A percentile compares a stretch with the other conserved stretches of the same genome.
Evolutionary conservation across 306 rosid genomes (phyloP).

Genomic region (Cyclanthera cordifolia): DNA sequence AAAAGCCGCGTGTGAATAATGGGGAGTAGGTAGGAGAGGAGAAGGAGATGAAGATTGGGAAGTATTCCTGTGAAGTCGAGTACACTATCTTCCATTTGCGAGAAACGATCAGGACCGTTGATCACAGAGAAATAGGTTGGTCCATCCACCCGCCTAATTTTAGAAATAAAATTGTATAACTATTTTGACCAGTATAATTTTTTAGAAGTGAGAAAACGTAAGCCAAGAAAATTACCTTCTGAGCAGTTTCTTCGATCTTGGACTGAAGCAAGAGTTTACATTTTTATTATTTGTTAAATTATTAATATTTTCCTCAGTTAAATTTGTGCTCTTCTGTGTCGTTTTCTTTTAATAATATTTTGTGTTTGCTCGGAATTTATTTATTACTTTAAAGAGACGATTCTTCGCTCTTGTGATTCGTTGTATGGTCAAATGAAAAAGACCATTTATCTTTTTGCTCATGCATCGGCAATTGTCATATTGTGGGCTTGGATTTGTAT

Average conservation of each 20-base stretch:
- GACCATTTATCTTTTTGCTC: not conserved
- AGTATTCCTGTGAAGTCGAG: conserved; percentile 22
- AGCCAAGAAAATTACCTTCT: not conserved
- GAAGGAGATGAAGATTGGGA: not conserved
- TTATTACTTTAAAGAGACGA: not conserved
- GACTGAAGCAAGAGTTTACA: not conserved
- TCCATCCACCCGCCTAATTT: conserved; percentile 2
- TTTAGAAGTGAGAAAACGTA: not conserved
- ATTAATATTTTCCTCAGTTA: not conserved
- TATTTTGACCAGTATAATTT: conserved; percentile 3
- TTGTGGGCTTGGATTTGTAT: too few species aligned
- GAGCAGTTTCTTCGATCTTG: not conserved
- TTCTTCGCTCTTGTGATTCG: not conserved
- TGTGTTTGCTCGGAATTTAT: not conserved
- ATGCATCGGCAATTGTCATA: too few species aligned
- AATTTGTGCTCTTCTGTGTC: not conserved
- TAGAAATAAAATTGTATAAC: not conserved
- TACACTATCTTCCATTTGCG: conserved; percentile 6
- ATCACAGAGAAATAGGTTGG: not conserved
- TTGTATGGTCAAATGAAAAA: not conserved
- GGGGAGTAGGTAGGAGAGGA: not conserved
- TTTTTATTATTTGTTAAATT: not conserved
- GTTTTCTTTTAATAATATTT: not conserved
- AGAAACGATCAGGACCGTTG: not conserved
- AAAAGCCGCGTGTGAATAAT: not conserved